phyloP scores from a whole-genome alignment of 2,329 filamentous ascomycete species.

The Lomentospora prolificans region DNA sequence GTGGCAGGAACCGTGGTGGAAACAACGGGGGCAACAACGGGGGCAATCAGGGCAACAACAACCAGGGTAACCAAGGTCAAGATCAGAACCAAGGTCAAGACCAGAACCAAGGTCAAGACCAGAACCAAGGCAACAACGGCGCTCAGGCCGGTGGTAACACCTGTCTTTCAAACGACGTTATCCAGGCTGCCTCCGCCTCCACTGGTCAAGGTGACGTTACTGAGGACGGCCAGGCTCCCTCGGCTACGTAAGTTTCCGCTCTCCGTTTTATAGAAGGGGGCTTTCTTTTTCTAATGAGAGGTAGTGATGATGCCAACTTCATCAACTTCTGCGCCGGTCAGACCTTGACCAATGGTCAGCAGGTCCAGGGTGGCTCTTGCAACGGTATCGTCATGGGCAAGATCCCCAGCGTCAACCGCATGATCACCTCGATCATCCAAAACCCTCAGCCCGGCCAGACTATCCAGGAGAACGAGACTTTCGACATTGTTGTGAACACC shows the following conservation, averaged over 20 bases:
- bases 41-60: constrained; percentile 11
- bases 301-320: constrained; percentile 48
- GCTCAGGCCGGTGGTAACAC: constrained; percentile 14
- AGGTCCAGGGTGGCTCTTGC: constrained; percentile 49
- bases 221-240: constrained; percentile 8
- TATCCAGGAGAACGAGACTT: constrained; percentile 35
- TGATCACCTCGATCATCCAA: constrained; percentile 47
- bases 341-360: constrained; percentile 50
- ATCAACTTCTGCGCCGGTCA: constrained; percentile 51
- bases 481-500: constrained; percentile 43
- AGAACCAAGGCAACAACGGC: constrained; percentile 13
- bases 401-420: constrained; percentile 43
- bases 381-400: constrained; percentile 57
- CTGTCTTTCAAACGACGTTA: constrained; percentile 8
- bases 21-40: constrained; percentile 12
- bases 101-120: constrained; percentile 13
- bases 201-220: constrained; percentile 9
- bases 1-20: constrained; percentile 12
- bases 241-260: constrained; percentile 30
- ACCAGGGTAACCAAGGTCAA: constrained; percentile 12
- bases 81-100: constrained; percentile 13
- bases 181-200: constrained; percentile 8
- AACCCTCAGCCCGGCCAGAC: constrained; percentile 43
- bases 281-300: constrained; percentile 12
- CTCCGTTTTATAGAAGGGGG: constrained; percentile 13